Percentiles rank a stretch among this genome's conserved stretches.
phyloP scores from a whole-genome alignment of 352 stramenopile genomes.

The Globisporangium uncinulatum region DNA sequence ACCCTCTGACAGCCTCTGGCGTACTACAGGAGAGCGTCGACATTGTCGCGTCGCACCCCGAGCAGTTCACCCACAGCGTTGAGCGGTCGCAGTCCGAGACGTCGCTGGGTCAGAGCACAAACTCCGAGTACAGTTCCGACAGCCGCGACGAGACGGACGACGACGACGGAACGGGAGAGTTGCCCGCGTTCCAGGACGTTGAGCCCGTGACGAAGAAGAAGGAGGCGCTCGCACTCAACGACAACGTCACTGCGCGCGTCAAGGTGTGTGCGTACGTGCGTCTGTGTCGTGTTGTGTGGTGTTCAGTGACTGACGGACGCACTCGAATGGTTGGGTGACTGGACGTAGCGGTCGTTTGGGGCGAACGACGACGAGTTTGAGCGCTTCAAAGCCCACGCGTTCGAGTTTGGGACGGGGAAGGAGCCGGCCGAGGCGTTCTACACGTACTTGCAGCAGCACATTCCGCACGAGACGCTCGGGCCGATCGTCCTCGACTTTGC shows the following conservation, averaged over 20 bases:
- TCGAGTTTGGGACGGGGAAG: slow-evolving; percentile 70
- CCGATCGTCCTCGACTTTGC: slow-evolving; percentile 83
- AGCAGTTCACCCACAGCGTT: slow-evolving; percentile 23
- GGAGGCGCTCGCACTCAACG: slow-evolving; percentile 65
- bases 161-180: slow-evolving; percentile 26
- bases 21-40: slow-evolving; percentile 37
- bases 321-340: background rate
- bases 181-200: slow-evolving; percentile 54
- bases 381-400: slow-evolving; percentile 66
- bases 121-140: slow-evolving; percentile 50
- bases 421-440: slow-evolving; percentile 65
- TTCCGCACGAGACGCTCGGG: slow-evolving; percentile 43
- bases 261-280: slow-evolving; percentile 17
- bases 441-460: slow-evolving; percentile 47
- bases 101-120: slow-evolving; percentile 26
- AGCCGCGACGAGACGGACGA: slow-evolving; percentile 41
- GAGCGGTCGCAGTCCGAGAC: slow-evolving; percentile 35
- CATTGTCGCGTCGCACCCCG: slow-evolving; percentile 36
- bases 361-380: slow-evolving; percentile 67
- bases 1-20: background rate
- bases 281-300: background rate
- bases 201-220: slow-evolving; percentile 72
- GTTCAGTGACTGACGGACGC: background rate
- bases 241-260: slow-evolving; percentile 68
- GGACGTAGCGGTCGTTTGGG: slow-evolving; percentile 21